phyloP scores from a whole-genome alignment of 495 filamentous ascomycete genomes.

The Talaromyces borbonicus region DNA sequence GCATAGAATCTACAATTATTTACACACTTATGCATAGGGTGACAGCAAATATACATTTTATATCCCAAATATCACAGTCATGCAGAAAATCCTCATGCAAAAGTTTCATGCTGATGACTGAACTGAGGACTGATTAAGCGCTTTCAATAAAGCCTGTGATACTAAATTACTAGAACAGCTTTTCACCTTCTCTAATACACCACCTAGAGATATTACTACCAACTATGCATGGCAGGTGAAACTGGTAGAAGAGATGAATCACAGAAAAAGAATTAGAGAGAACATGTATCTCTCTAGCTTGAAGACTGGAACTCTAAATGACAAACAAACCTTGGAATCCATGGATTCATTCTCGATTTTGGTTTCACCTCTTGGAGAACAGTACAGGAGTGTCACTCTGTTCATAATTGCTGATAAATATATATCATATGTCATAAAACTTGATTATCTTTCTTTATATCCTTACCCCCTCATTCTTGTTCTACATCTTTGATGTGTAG shows the following conservation, averaged over 20 bases:
- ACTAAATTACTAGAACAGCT: conserved; percentile 1
- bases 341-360: no score
- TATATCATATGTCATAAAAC: no score
- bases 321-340: no score
- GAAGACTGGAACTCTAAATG: conserved; percentile 13
- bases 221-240: conserved; percentile 4
- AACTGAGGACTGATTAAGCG: not conserved
- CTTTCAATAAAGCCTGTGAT: not conserved
- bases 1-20: not conserved
- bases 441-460: no score
- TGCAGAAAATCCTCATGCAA: not conserved
- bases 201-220: not conserved
- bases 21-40: not conserved
- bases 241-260: conserved; percentile 6
- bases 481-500: no score
- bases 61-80: not conserved
- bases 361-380: no score
- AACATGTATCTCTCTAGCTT: not conserved
- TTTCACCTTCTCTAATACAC: not conserved
- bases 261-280: conserved; percentile 4
- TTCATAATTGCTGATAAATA: no score
- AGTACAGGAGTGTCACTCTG: no score
- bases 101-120: conserved; percentile 1
- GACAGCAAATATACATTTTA: not conserved
- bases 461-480: no score